Conservation (phyloP, 106 monocot species). For the Dendrobium officinale region DNA sequence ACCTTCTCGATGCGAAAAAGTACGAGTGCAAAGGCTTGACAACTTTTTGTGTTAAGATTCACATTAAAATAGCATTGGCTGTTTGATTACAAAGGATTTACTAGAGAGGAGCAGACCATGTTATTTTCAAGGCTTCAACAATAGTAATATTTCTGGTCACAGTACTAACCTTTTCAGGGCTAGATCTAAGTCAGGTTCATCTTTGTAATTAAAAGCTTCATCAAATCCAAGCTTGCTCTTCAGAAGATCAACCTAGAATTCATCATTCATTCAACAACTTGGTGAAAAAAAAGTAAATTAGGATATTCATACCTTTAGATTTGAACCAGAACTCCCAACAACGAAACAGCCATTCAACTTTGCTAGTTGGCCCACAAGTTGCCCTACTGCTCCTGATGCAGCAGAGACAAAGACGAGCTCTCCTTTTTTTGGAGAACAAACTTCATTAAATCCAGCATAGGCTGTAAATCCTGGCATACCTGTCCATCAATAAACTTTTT, state of each 20-base stretch:
- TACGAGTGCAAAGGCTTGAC: no score
- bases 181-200: conserved; percentile 49
- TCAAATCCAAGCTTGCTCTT: conserved; percentile 73
- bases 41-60: no score
- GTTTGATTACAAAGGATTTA: background rate
- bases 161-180: conserved; percentile 51
- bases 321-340: conserved; percentile 69
- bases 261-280: background rate
- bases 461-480: conserved; percentile 91
- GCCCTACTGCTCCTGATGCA: conserved; percentile 82
- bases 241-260: conserved; percentile 60
- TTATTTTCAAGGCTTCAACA: background rate
- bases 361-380: conserved; percentile 76
- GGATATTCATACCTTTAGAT: conserved; percentile 37
- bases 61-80: background rate
- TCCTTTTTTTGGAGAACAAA: conserved; percentile 68
- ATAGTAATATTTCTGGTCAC: background rate
- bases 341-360: conserved; percentile 78
- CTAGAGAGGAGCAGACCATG: background rate
- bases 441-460: conserved; percentile 63
- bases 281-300: background rate
- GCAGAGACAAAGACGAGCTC: conserved; percentile 77
- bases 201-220: conserved; percentile 89
- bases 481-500: conserved; percentile 8
- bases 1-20: no score